Conservation (phyloP, 2,329 filamentous ascomycete species). For the Scedosporium aurantiacum region DNA sequence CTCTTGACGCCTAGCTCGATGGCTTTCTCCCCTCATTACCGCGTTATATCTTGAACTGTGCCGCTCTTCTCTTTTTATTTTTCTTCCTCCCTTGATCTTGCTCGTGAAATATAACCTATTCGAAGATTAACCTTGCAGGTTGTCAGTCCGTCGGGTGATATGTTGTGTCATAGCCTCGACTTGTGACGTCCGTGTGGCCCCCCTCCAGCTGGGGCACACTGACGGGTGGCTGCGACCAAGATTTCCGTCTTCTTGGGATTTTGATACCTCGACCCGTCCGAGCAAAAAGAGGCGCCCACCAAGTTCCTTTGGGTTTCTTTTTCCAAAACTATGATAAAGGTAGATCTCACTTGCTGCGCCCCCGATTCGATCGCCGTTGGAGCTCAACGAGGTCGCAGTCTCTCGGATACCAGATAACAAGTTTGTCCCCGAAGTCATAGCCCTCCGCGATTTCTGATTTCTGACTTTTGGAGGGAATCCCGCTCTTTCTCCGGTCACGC, state of each 20-base stretch:
- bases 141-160: not conserved
- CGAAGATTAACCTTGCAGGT: slow-evolving; percentile 18
- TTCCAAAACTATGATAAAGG: not conserved
- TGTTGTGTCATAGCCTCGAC: slow-evolving; percentile 1
- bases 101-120: not conserved
- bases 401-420: not conserved
- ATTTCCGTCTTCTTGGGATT: not conserved
- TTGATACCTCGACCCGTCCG: not conserved
- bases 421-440: not conserved
- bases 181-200: not conserved
- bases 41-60: not conserved
- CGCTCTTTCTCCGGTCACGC: no score
- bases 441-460: not conserved
- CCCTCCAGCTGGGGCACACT: not conserved
- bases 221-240: not conserved
- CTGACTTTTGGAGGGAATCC: no score
- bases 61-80: not conserved
- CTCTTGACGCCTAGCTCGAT: not conserved
- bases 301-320: not conserved
- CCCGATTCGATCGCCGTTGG: slow-evolving; percentile 1
- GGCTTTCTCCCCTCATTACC: not conserved
- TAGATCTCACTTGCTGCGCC: slow-evolving; percentile 3
- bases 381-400: not conserved
- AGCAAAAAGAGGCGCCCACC: not conserved
- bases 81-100: not conserved